A percentile compares a stretch with the other conserved stretches of the same genome.
Conservation (phyloP, 148 eudicot genomes). For the Heliamphora exappendiculata region DNA sequence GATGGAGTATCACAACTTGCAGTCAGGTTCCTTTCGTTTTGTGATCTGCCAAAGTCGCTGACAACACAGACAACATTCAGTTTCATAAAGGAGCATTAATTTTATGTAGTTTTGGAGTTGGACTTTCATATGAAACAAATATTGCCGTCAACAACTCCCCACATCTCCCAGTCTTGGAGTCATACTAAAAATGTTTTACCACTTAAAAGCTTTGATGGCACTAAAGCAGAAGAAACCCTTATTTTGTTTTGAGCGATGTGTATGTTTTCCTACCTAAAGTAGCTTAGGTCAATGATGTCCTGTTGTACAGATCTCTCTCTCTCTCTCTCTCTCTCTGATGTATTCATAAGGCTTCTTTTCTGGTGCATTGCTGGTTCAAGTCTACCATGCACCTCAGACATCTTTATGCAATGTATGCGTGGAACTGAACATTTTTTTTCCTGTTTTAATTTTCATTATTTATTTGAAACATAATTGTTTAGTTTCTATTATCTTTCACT, state of each 20-base stretch:
- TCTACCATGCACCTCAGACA: not conserved
- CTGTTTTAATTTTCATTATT: not conserved
- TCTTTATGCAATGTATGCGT: not conserved
- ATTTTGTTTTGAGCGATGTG: not conserved
- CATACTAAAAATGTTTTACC: not conserved
- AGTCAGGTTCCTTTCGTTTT: not conserved
- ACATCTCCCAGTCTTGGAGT: not conserved
- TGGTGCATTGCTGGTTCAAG: not conserved
- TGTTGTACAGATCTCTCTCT: not conserved
- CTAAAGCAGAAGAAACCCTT: not conserved
- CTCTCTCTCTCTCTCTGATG: not conserved
- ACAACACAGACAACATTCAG: not conserved
- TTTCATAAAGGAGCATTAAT: not conserved
- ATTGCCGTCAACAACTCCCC: not conserved
- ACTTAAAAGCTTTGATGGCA: not conserved
- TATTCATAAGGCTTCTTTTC: not conserved
- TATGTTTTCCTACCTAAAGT: not conserved
- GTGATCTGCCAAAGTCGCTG: not conserved
- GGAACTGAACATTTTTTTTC: not conserved
- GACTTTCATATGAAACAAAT: not conserved
- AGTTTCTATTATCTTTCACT: not conserved
- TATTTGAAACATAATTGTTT: not conserved
- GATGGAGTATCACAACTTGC: not conserved
- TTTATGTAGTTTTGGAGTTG: not conserved
- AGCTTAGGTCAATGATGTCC: not conserved